phyloP scores from a whole-genome alignment of 129 eudicot genomes.

The Ambrosia trifida region DNA sequence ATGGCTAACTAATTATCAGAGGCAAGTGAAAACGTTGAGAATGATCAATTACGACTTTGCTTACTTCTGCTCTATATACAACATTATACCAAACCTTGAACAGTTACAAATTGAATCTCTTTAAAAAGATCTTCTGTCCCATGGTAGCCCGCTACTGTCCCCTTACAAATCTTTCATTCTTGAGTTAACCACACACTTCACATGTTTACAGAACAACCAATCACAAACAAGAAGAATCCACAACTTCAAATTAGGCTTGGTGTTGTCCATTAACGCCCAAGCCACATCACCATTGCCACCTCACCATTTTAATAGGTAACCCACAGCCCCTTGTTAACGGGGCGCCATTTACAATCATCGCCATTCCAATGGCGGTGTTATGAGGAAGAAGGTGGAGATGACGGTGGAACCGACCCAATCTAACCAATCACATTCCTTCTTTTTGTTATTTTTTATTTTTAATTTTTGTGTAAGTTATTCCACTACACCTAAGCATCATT shows the following conservation, averaged over 20 bases:
- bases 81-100: neutral
- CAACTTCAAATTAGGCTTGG: too few relatives aligned
- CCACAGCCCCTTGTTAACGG: too few relatives aligned
- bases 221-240: constrained; percentile 9
- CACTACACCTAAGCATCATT: neutral
- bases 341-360: too few relatives aligned
- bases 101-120: neutral
- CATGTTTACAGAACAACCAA: constrained; percentile 1
- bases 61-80: constrained; percentile 7
- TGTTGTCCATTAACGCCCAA: too few relatives aligned
- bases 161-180: constrained; percentile 9
- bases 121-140: neutral
- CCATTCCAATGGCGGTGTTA: too few relatives aligned
- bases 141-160: neutral
- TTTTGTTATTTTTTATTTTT: too few relatives aligned
- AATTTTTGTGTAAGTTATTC: too few relatives aligned
- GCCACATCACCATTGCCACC: too few relatives aligned
- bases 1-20: constrained; percentile 16
- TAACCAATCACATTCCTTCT: neutral
- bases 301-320: too few relatives aligned
- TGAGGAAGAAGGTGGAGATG: too few relatives aligned
- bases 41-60: constrained; percentile 4
- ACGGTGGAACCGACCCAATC: too few relatives aligned
- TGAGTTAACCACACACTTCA: constrained; percentile 28
- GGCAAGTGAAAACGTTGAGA: constrained; percentile 12